These are phyloP conservation scores for Lumnitzera racemosa DNA, from an alignment of 345 rosid genomes.

Conservation along the genomic window DNA sequence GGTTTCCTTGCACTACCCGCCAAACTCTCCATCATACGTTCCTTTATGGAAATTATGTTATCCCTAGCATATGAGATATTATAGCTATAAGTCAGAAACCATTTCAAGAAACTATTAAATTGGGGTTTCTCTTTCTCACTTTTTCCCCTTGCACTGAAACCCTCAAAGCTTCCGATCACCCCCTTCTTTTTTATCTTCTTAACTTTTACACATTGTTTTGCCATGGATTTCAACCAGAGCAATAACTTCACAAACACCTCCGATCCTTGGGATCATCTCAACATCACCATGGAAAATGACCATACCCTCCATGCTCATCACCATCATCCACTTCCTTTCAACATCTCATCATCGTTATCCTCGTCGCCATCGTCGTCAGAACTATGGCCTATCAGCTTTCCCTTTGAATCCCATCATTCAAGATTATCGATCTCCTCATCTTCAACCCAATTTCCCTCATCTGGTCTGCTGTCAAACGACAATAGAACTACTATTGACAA, in stretches of 20 bases:
- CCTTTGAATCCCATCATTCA: slow-evolving; percentile 7
- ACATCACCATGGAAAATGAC: slow-evolving; percentile 10
- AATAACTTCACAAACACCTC: slow-evolving; percentile 11
- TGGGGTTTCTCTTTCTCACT: slow-evolving; percentile 4
- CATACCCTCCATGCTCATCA: slow-evolving; percentile 1
- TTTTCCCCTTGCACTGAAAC: slow-evolving; percentile 3
- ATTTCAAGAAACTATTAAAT: slow-evolving; percentile 11
- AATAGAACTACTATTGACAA: neutral
- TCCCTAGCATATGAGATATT: neutral
- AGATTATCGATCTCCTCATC: too few species aligned
- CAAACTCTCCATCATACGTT: slow-evolving; percentile 34
- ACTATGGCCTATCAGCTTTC: slow-evolving; percentile 20
- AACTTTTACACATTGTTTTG: neutral
- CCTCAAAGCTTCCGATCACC: slow-evolving; percentile 4
- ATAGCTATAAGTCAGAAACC: slow-evolving; percentile 8
- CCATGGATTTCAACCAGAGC: slow-evolving; percentile 56
- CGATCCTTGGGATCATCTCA: slow-evolving; percentile 12
- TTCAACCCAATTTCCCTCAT: too few species aligned
- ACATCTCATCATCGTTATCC: neutral
- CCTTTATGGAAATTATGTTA: slow-evolving; percentile 12
- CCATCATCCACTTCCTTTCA: neutral
- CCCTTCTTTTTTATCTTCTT: neutral
- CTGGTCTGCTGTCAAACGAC: too few species aligned
- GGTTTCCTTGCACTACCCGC: slow-evolving; percentile 29
- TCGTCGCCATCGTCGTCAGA: slow-evolving; percentile 29